These are phyloP conservation scores for Pneumocystis oryctolagi DNA, from an alignment of 1,139 yeast species.

Conservation along the genomic window DNA sequence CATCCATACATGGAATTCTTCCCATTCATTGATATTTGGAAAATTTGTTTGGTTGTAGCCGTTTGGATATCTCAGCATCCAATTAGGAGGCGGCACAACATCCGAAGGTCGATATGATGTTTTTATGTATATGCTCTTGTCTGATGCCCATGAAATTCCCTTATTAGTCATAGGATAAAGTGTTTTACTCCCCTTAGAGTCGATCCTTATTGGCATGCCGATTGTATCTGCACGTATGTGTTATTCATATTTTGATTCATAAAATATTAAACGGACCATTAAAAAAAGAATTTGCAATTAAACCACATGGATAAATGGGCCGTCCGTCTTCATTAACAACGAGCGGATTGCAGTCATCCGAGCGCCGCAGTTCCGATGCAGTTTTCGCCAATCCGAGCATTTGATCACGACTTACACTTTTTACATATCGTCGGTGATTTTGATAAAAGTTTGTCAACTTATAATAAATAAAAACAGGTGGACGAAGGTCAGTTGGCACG, in stretches of 20 bases:
- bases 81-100: constrained; percentile 91
- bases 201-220: constrained; percentile 3
- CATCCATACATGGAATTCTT: constrained; percentile 95
- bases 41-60: constrained; percentile 75
- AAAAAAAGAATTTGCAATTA: constrained; percentile 83
- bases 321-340: constrained; percentile 38
- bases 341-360: constrained; percentile 82
- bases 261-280: constrained; percentile 36
- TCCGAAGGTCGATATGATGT: constrained; percentile 56
- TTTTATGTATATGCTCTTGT: constrained; percentile 60
- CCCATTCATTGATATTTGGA: constrained; percentile 62
- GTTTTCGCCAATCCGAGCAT: constrained; percentile 60
- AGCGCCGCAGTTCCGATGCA: constrained; percentile 43
- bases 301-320: constrained; percentile 80
- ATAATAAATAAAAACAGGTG: constrained; percentile 69
- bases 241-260: not conserved
- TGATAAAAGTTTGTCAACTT: constrained; percentile 72
- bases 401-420: constrained; percentile 83
- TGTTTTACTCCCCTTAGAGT: constrained; percentile 25
- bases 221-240: constrained; percentile 8
- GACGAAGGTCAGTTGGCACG: constrained; percentile 57
- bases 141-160: constrained; percentile 81
- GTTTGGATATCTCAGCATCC: constrained; percentile 71
- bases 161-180: constrained; percentile 45
- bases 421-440: constrained; percentile 85